These are phyloP conservation scores for Pigoraptor vietnamica DNA, from an alignment of 78 protist species.

Conservation along the genomic window DNA sequence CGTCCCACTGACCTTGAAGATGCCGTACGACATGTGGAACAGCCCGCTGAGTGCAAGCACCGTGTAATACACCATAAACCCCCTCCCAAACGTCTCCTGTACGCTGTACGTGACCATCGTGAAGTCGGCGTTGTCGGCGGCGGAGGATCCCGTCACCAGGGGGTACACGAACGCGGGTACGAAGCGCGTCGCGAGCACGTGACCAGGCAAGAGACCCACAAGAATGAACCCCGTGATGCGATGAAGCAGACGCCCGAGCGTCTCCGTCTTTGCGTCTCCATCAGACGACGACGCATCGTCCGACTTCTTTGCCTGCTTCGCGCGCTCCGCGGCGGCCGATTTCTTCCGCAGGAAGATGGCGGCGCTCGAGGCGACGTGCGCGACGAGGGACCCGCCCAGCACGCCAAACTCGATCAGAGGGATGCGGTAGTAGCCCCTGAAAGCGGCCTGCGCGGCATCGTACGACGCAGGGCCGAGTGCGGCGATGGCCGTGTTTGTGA, in stretches of 20 bases:
- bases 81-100: not conserved
- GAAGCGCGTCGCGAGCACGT: not conserved
- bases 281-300: not conserved
- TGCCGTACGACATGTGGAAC: not conserved
- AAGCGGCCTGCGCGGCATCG: not conserved
- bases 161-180: not conserved
- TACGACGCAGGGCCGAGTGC: not conserved
- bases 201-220: not conserved
- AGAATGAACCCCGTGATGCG: not conserved
- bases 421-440: not conserved
- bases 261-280: not conserved
- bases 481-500: not conserved
- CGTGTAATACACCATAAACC: not conserved
- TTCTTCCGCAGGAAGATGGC: not conserved
- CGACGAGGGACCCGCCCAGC: not conserved
- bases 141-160: not conserved
- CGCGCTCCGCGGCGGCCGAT: not conserved
- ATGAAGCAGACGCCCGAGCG: not conserved
- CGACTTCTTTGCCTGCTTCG: not conserved
- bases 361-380: not conserved
- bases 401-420: not conserved
- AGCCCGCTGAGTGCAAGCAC: not conserved
- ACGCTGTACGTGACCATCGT: not conserved
- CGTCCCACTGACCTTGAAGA: not conserved
- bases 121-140: not conserved